Evolutionary conservation across 2,329 filamentous ascomycete genomes (phyloP), one percentile per base, ranked within the genome.

Genomic region (Claviceps paspali): DNA sequence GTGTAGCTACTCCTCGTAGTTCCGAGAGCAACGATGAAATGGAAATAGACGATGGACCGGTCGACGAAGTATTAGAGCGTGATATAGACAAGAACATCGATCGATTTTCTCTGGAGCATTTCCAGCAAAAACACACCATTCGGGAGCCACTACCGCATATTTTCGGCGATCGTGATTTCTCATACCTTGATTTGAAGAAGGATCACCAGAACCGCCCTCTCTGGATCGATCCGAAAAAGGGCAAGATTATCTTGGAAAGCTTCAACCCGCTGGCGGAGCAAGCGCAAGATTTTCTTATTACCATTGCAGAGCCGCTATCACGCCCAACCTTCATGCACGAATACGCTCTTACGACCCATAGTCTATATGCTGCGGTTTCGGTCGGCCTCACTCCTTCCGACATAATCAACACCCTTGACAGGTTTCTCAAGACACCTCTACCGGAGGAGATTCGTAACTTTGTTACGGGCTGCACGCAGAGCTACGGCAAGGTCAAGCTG

Each of bases 401-500:
- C 56, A 95, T 96, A 45, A 85, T 96, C 49, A 79, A 79, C 47
- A 84, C 86, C 27, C 67, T 96, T 35, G 84, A 95, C 48, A 74
- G 80, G 27, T 80, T 95, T 47, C 84, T 86, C 14, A 96, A 96
- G 63, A 92, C 82, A 2, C 78, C 82, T 6, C 65, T 96, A 10
- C 86, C 88, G 0, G 71, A 82, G n/a, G 73, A 77, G 33, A 82
- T 96, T 43, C 73, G 78, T 43, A 65, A 74, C 7, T 95, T 88
- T 55, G 88, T 88, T 46, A 62, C 60, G 19, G 76, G 76, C 42
- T 91, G 85, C 44, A 93, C 86, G 5, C 78, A 83, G 45, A 91
- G 83, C 36, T 96, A 91, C 54, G 91, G 91, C 45, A 96, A 95
- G 59, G 86, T 95, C 38, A 91, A 94, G 57, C 73, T 96, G 37